Percentiles rank a stretch among this genome's conserved stretches.
phyloP scores from a whole-genome alignment of 352 stramenopile species.

The Albugo laibachii region DNA sequence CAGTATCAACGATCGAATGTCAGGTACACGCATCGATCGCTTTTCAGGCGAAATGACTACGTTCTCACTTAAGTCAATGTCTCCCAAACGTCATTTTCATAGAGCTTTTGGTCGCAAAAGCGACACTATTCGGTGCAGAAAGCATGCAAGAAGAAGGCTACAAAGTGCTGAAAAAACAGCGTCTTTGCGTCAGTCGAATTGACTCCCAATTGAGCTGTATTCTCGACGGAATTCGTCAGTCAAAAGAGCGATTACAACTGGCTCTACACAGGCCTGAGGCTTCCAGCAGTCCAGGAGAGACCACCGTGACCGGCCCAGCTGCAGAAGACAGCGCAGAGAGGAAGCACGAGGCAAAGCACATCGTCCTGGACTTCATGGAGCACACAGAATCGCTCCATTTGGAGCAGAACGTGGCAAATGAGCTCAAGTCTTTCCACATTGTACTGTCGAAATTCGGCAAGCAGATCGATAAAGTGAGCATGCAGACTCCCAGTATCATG shows the following conservation, averaged over 20 bases:
- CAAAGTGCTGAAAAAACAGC: conserved; percentile 54
- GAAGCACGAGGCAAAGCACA: not conserved
- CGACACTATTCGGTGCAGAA: too few species aligned
- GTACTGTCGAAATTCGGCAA: conserved; percentile 60
- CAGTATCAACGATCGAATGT: too few species aligned
- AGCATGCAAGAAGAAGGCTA: conserved; percentile 20
- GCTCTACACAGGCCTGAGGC: not conserved
- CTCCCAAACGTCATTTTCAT: too few species aligned
- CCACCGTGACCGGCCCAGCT: not conserved
- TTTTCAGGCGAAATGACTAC: too few species aligned
- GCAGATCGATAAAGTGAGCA: conserved; percentile 53
- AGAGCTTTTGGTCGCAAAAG: too few species aligned
- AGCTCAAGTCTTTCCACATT: conserved; percentile 47
- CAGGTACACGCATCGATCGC: too few species aligned
- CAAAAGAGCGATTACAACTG: conserved; percentile 32
- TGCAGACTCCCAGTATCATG: not conserved
- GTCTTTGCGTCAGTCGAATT: conserved; percentile 31
- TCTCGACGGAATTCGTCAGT: conserved; percentile 30
- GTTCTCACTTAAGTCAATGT: too few species aligned
- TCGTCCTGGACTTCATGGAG: conserved; percentile 21
- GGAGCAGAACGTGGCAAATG: conserved; percentile 42
- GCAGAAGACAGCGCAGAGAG: not conserved
- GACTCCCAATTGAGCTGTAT: conserved; percentile 39
- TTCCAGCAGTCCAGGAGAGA: not conserved
- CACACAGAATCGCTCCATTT: conserved; percentile 42